A percentile compares a stretch with the other conserved stretches of the same genome.
phyloP scores from a whole-genome alignment of 148 eudicot species.

The Limonium bicolor region DNA sequence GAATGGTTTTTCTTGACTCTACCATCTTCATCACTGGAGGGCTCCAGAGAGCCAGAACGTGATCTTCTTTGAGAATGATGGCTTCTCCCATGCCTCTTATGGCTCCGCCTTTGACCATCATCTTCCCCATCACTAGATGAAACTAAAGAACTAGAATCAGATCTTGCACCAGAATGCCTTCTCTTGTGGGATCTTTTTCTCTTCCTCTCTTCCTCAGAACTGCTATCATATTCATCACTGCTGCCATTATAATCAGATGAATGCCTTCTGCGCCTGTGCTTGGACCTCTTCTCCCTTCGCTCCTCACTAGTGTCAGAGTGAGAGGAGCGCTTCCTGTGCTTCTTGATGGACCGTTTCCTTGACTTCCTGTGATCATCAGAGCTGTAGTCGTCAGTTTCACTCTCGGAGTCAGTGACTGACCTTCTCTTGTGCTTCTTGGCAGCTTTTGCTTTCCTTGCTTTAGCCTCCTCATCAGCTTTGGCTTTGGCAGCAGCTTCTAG shows the following conservation, averaged over 20 bases:
- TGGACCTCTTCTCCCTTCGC: constrained; percentile 43
- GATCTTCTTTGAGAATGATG: constrained; percentile 13
- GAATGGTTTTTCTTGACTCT: constrained; percentile 15
- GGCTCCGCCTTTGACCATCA: constrained; percentile 14
- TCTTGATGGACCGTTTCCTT: constrained; percentile 40
- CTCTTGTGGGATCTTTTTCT: constrained; percentile 34
- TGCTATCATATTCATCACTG: constrained; percentile 34
- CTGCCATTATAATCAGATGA: constrained; percentile 34
- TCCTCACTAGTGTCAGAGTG: constrained; percentile 33
- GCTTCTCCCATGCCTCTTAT: constrained; percentile 24
- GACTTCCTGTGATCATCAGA: constrained; percentile 26
- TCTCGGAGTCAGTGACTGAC: constrained; percentile 29
- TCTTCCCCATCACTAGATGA: constrained; percentile 28
- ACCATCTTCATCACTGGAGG: constrained; percentile 20
- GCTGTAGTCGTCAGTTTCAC: constrained; percentile 31
- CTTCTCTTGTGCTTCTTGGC: constrained; percentile 41
- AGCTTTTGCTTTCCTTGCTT: constrained; percentile 47
- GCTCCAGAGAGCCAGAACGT: constrained; percentile 21
- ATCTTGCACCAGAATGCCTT: constrained; percentile 17
- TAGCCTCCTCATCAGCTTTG: constrained; percentile 63
- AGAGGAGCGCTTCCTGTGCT: constrained; percentile 40
- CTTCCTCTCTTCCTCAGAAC: constrained; percentile 30
- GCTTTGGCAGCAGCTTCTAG: constrained; percentile 77
- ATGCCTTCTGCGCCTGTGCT: constrained; percentile 35
- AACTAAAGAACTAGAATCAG: constrained; percentile 19